Conservation (phyloP, 2,329 filamentous ascomycete genomes). For the Monosporascus sp. region DNA sequence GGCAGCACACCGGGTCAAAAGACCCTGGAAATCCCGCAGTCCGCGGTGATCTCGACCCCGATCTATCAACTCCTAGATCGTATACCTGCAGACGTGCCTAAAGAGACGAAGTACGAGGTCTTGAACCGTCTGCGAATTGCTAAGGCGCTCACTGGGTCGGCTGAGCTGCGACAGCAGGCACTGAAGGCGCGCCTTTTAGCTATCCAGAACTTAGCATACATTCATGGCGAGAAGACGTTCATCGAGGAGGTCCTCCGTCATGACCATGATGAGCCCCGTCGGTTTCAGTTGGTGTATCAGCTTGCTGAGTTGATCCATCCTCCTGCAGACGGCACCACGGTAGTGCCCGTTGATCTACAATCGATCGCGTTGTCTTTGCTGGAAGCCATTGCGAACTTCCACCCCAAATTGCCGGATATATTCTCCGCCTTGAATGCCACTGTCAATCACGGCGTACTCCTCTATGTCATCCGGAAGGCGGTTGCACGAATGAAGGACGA, state of each 20-base stretch:
- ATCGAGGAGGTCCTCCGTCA: slow-evolving; percentile 79
- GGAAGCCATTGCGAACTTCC: slow-evolving; percentile 78
- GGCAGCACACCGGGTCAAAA: slow-evolving; percentile 46
- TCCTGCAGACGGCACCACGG: slow-evolving; percentile 59
- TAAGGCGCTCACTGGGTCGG: slow-evolving; percentile 66
- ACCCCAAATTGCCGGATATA: slow-evolving; percentile 72
- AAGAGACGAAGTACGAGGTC: slow-evolving; percentile 73
- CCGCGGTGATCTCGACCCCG: slow-evolving; percentile 44
- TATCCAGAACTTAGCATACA: slow-evolving; percentile 85
- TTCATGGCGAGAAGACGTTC: slow-evolving; percentile 78
- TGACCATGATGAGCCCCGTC: slow-evolving; percentile 82
- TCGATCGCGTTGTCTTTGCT: slow-evolving; percentile 75
- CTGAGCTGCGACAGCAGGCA: slow-evolving; percentile 65
- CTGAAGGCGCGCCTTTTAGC: slow-evolving; percentile 79
- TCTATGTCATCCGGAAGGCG: slow-evolving; percentile 88
- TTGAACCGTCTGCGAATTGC: slow-evolving; percentile 78
- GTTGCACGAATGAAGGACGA: slow-evolving; percentile 71
- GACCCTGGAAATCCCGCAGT: slow-evolving; percentile 59
- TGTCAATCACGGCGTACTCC: slow-evolving; percentile 90
- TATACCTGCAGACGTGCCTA: slow-evolving; percentile 60
- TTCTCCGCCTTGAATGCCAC: slow-evolving; percentile 89
- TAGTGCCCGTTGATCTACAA: slow-evolving; percentile 71
- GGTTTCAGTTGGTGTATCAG: slow-evolving; percentile 86
- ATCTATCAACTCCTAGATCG: slow-evolving; percentile 53
- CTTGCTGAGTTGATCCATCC: slow-evolving; percentile 88